Conservation (phyloP, 345 rosid genomes). For the Citrus reticulata region DNA sequence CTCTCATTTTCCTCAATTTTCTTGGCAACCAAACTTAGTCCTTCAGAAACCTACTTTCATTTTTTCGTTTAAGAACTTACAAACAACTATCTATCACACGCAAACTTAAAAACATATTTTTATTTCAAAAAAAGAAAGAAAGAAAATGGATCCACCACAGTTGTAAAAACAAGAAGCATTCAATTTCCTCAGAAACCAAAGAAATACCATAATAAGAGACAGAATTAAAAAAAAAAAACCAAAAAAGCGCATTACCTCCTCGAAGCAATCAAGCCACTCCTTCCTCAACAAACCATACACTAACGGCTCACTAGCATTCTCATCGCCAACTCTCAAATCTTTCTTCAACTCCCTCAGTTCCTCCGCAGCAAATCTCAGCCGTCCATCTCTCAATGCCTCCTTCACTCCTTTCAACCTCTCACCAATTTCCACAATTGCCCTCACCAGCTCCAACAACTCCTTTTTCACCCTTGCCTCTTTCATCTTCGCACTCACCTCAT, state of each 20-base stretch:
- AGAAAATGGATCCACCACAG: too few species aligned
- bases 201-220: not conserved
- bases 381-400: constrained; percentile 54
- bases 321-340: constrained; percentile 64
- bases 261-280: constrained; percentile 80
- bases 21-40: not conserved
- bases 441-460: constrained; percentile 62
- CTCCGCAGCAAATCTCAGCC: constrained; percentile 69
- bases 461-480: constrained; percentile 59
- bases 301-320: constrained; percentile 65
- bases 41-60: not conserved
- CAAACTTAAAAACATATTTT: too few species aligned
- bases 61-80: too few species aligned
- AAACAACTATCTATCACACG: too few species aligned
- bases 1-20: not conserved
- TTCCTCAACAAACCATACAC: constrained; percentile 66
- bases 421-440: constrained; percentile 50
- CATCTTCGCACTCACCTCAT: constrained; percentile 49
- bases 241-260: constrained; percentile 47
- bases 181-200: constrained; percentile 17
- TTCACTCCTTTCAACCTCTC: constrained; percentile 62
- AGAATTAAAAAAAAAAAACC: not conserved
- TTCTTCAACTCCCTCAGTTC: constrained; percentile 63
- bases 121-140: too few species aligned
- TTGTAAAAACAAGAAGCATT: too few species aligned